Base-by-base conservation (phyloP, 257 asterid species). In the Pogostemon cablin region DNA sequence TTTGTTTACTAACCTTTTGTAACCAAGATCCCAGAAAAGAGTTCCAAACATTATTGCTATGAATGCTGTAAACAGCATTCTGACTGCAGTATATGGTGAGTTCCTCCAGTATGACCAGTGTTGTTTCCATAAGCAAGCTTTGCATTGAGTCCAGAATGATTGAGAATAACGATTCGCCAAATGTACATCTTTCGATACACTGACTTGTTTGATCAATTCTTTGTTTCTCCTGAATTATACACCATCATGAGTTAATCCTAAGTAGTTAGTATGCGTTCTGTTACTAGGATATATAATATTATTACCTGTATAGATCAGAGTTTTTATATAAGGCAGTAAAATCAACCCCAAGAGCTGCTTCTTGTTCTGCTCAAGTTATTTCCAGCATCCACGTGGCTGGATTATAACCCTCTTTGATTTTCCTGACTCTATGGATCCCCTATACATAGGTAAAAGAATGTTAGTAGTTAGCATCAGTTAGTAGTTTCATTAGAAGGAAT, bases 361-460 rank as follows among this genome's bases (percentile, higher is more conserved):
- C 98, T 79, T 86, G 89, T 17, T 82, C 74, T 35, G 79, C n/a
- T 4, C 95, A 79, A 68, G 93, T 84, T 41, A 88, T 75, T 44
- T 92, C 98, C 68, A 92, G 74, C 98, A 92, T 92, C 97, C 98
- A 92, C 3, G 98, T 88, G 1, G 98, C 97, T 8, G 97, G 98
- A 69, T 92, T 92, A 52, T 86, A 82, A 9, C 95, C 89, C 4
- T 89, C 96, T 62, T 62, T 83, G 40, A 92, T 82, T 74, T 77
- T 84, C 0, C 64, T 62, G 25, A 86, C 73, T 59, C 98, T 91
- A 10, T 77, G 67, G 3, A 86, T 79, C 7, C 65, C 87, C 92
- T 89, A 75, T 63, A 46, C 61, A 38, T 25, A 39, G 54, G 44
- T 15, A 42, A 3, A 17, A 52, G 35, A 20, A 20, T 8, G 42